Evolutionary conservation across 2,329 filamentous ascomycete genomes (phyloP).

Genomic region (Colletotrichum falcatum): DNA sequence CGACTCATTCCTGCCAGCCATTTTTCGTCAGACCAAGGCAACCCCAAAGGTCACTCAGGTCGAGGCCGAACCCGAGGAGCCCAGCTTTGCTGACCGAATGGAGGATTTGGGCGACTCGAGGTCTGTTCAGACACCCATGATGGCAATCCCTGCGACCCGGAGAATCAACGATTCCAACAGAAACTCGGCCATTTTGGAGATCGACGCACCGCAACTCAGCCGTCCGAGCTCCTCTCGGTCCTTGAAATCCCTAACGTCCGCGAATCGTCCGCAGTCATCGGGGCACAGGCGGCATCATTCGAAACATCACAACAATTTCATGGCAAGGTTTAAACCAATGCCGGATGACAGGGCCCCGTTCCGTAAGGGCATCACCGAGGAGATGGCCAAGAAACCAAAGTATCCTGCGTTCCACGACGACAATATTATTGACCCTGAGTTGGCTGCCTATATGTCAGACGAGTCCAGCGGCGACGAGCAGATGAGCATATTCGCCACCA

Average conservation of each 20-base stretch:
- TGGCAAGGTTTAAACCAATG: conserved; percentile 78
- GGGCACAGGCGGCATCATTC: conserved; percentile 89
- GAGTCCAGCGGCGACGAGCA: conserved; percentile 94
- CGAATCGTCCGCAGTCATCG: conserved; percentile 77
- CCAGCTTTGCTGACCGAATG: conserved; percentile 55
- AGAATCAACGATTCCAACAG: conserved; percentile 81
- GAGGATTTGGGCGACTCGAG: conserved; percentile 62
- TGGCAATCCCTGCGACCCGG: conserved; percentile 76
- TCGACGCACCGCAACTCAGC: conserved; percentile 84
- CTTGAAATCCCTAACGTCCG: conserved; percentile 77
- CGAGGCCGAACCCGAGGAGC: conserved; percentile 55
- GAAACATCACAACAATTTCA: conserved; percentile 76
- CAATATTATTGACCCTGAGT: conserved; percentile 96
- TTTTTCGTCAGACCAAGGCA: conserved; percentile 67
- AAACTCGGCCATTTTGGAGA: conserved; percentile 90
- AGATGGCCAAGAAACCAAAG: conserved; percentile 72
- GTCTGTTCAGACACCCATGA: conserved; percentile 75
- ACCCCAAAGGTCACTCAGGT: conserved; percentile 50
- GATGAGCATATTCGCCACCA: conserved; percentile 83
- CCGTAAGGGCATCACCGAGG: conserved; percentile 77
- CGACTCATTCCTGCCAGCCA: conserved; percentile 74
- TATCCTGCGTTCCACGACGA: conserved; percentile 97
- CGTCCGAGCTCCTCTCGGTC: conserved; percentile 96
- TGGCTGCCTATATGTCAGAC: conserved; percentile 96
- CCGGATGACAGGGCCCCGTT: conserved; percentile 90